Conservation (phyloP, 2,329 filamentous ascomycete species). For the Talaromyces amestolkiae region DNA sequence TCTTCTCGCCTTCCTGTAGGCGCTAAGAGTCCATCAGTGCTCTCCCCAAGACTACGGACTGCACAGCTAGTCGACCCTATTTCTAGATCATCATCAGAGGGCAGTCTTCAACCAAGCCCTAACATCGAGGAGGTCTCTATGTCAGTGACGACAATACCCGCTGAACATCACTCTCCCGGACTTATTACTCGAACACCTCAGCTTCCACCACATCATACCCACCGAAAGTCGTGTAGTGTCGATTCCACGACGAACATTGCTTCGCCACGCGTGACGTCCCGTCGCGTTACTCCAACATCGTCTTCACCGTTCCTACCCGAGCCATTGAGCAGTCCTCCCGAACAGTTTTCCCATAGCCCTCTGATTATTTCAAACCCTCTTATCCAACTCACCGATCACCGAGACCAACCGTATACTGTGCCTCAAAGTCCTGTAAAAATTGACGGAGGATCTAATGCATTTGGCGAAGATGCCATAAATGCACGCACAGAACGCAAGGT, state of each 20-base stretch:
- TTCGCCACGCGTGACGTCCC: slow-evolving; percentile 23
- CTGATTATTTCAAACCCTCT: slow-evolving; percentile 37
- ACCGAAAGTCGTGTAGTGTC: slow-evolving; percentile 36
- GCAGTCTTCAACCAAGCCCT: slow-evolving; percentile 22
- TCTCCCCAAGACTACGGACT: slow-evolving; percentile 34
- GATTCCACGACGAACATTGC: slow-evolving; percentile 27
- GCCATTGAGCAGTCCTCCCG: slow-evolving; percentile 23
- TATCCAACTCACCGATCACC: slow-evolving; percentile 37
- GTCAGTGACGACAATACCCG: slow-evolving; percentile 19
- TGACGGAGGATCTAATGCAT: slow-evolving; percentile 49
- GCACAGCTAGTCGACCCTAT: slow-evolving; percentile 29
- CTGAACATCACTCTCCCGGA: slow-evolving; percentile 17
- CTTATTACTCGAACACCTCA: slow-evolving; percentile 14
- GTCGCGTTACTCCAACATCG: slow-evolving; percentile 34
- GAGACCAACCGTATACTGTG: slow-evolving; percentile 51
- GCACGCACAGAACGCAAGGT: slow-evolving; percentile 92
- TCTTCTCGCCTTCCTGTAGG: slow-evolving; percentile 27
- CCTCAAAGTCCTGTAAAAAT: slow-evolving; percentile 52
- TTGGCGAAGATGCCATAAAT: slow-evolving; percentile 76
- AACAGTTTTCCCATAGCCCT: slow-evolving; percentile 29
- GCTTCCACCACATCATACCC: neutral
- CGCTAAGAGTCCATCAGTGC: slow-evolving; percentile 25
- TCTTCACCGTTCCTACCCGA: slow-evolving; percentile 26
- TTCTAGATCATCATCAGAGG: slow-evolving; percentile 27
- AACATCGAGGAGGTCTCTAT: slow-evolving; percentile 27